phyloP scores from a whole-genome alignment of 306 rosid species.

The Vicia villosa region DNA sequence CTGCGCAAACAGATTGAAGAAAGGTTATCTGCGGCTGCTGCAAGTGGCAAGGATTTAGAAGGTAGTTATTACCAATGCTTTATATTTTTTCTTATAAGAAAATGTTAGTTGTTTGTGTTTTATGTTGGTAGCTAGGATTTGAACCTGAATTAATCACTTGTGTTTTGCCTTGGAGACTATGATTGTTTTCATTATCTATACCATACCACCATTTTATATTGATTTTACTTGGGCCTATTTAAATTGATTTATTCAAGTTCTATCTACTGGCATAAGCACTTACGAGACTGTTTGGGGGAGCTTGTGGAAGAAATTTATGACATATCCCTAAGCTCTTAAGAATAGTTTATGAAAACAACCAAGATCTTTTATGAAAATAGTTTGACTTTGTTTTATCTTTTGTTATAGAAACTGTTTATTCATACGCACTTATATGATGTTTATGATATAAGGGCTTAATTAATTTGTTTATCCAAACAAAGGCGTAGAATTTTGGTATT shows the following conservation, averaged over 20 bases:
- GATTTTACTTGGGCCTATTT: not conserved
- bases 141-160: not conserved
- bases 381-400: not conserved
- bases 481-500: slow-evolving; percentile 22
- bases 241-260: not conserved
- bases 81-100: not conserved
- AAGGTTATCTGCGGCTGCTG: slow-evolving; percentile 78
- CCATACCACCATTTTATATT: not conserved
- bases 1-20: slow-evolving; percentile 84
- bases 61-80: slow-evolving; percentile 60
- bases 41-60: slow-evolving; percentile 95
- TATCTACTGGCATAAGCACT: not conserved
- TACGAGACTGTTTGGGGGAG: not conserved
- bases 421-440: not conserved
- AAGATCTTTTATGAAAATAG: not conserved
- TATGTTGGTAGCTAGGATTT: not conserved
- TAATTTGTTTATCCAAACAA: not conserved
- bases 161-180: not conserved
- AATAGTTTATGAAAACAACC: not conserved
- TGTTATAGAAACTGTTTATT: not conserved
- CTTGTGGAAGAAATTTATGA: not conserved
- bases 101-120: not conserved
- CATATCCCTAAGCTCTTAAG: not conserved
- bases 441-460: not conserved
- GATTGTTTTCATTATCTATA: not conserved